Conservation (phyloP, 345 rosid species). For the Stellera chamaejasme region DNA sequence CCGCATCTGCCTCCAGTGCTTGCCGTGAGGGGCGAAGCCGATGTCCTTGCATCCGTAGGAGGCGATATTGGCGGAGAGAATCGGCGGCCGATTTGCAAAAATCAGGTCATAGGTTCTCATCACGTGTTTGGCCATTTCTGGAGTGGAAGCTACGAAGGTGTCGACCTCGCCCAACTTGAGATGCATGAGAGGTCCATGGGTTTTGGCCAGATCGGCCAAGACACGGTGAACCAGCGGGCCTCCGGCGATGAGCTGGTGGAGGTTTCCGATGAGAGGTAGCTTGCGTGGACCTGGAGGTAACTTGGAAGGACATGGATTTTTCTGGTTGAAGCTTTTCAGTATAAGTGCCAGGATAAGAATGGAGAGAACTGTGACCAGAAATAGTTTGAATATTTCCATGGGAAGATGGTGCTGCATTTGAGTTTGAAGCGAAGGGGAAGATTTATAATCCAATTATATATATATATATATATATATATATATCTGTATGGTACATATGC, state of each 20-base stretch:
- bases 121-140: conserved; percentile 8
- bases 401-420: too few relatives aligned
- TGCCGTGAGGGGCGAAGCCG: conserved; percentile 11
- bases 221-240: conserved; percentile 2
- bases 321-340: too few relatives aligned
- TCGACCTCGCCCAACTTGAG: too few relatives aligned
- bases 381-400: too few relatives aligned
- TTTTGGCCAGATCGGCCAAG: conserved; percentile 6
- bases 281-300: conserved; percentile 11
- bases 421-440: too few relatives aligned
- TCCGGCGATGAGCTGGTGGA: conserved; percentile 3
- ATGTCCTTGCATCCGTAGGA: conserved; percentile 9
- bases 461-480: too few relatives aligned
- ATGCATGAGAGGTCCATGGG: conserved; percentile 6
- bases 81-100: conserved; percentile 9
- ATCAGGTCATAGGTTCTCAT: conserved; percentile 10
- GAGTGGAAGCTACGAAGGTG: too few relatives aligned
- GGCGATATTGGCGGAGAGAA: conserved; percentile 1
- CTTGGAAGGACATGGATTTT: not conserved
- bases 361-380: too few relatives aligned
- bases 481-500: too few relatives aligned
- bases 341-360: too few relatives aligned
- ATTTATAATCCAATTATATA: too few relatives aligned
- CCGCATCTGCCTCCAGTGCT: conserved; percentile 19
- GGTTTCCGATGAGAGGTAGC: conserved; percentile 10